Percentiles rank a stretch among this genome's conserved stretches.
Evolutionary conservation across 495 filamentous ascomycete genomes (phyloP).

Genomic region (Daldinia loculata): DNA sequence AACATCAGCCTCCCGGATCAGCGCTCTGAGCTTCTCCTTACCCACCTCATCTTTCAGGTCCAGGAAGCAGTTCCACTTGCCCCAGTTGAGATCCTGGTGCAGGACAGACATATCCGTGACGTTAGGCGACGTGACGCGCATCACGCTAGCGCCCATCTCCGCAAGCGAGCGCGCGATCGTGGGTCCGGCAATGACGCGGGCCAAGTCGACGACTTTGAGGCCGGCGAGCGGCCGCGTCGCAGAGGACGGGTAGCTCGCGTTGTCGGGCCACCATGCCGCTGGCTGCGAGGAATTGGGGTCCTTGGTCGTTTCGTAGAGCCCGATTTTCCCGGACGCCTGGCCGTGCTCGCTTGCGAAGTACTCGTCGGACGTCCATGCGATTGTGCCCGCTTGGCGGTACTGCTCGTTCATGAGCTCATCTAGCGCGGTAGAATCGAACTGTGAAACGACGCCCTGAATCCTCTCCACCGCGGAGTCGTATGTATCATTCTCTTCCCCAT

Average conservation of each 20-base stretch:
- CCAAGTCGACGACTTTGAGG: constrained; percentile 66
- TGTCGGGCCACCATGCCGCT: constrained; percentile 39
- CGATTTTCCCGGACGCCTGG: constrained; percentile 23
- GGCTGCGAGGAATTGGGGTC: constrained; percentile 42
- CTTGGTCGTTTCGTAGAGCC: constrained; percentile 55
- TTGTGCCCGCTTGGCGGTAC: not conserved
- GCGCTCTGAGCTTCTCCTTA: not conserved
- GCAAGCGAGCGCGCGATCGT: constrained; percentile 60
- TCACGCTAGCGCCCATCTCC: constrained; percentile 66
- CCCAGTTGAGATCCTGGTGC: not conserved
- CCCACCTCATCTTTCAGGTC: not conserved
- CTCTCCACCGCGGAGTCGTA: not conserved
- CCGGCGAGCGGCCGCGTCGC: constrained; percentile 59
- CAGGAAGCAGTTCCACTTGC: not conserved
- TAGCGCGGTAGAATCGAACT: not conserved
- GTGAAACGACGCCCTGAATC: not conserved
- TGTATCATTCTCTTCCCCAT: not conserved
- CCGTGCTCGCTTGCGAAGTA: not conserved
- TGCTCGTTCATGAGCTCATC: not conserved
- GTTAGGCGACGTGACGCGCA: constrained; percentile 62
- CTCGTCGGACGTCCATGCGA: not conserved
- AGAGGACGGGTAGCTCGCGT: constrained; percentile 47
- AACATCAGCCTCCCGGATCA: not conserved
- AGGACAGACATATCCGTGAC: constrained; percentile 35
- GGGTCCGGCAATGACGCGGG: constrained; percentile 67